Conservation (phyloP, 169 alveolate species). For the Cryptosporidium viatorum region DNA sequence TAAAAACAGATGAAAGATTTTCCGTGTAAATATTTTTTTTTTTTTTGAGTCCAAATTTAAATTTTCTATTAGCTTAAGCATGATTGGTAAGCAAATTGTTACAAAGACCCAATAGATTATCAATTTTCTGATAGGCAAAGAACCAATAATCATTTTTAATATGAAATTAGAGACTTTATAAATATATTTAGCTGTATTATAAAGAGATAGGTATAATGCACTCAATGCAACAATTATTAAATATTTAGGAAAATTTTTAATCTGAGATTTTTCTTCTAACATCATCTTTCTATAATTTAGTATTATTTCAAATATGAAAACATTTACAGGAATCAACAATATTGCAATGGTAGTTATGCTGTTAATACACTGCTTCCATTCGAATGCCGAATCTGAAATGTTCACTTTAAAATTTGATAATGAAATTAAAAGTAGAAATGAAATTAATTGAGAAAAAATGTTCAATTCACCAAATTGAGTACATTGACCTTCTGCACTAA, state of each 20-base stretch:
- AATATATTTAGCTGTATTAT: background rate
- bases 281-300: background rate
- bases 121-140: background rate
- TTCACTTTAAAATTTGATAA: background rate
- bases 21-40: slow-evolving; percentile 19
- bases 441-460: slow-evolving; percentile 36
- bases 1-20: slow-evolving; percentile 30
- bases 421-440: slow-evolving; percentile 35
- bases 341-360: slow-evolving; percentile 2
- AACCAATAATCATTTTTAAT: background rate
- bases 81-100: background rate
- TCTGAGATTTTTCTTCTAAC: background rate
- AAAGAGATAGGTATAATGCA: background rate
- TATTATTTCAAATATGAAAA: background rate
- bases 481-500: background rate
- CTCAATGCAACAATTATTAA: background rate
- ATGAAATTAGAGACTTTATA: background rate
- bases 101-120: slow-evolving; percentile 30
- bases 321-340: slow-evolving; percentile 22
- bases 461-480: slow-evolving; percentile 60
- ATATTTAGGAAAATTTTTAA: background rate
- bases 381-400: background rate
- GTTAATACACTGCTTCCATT: slow-evolving; percentile 29
- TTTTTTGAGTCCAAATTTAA: background rate
- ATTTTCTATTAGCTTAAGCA: background rate